phyloP scores from a whole-genome alignment of 805 yeast species.

The Clavispora vitiphila region DNA sequence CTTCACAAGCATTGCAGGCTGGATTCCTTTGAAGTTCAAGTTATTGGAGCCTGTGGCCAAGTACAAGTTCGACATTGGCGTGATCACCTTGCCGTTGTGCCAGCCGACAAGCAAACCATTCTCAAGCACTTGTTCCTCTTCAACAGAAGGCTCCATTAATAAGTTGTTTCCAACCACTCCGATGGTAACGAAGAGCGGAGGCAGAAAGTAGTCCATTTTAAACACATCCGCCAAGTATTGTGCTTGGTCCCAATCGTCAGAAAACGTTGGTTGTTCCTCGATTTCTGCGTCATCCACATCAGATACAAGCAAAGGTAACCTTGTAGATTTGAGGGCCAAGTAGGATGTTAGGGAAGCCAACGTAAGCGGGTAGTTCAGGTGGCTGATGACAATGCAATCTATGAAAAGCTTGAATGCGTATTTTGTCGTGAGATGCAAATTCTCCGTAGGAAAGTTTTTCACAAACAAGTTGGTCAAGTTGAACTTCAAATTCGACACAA shows the following conservation, averaged over 20 bases:
- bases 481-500: conserved; percentile 59
- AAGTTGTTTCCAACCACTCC: conserved; percentile 69
- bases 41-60: conserved; percentile 47
- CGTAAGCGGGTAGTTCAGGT: conserved; percentile 76
- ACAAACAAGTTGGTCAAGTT: conserved; percentile 50
- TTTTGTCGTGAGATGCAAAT: conserved; percentile 61
- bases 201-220: conserved; percentile 39
- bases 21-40: conserved; percentile 51
- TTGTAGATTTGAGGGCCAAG: conserved; percentile 75
- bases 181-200: conserved; percentile 72
- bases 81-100: conserved; percentile 57
- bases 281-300: conserved; percentile 59
- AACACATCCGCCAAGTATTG: conserved; percentile 37
- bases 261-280: conserved; percentile 86
- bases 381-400: conserved; percentile 75
- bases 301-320: conserved; percentile 67
- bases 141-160: conserved; percentile 80
- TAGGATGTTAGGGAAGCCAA: conserved; percentile 75
- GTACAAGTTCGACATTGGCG: conserved; percentile 71
- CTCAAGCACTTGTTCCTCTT: conserved; percentile 84
- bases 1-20: conserved; percentile 41
- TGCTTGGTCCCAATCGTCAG: conserved; percentile 78
- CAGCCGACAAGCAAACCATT: conserved; percentile 75
- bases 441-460: conserved; percentile 47
- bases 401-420: conserved; percentile 74